phyloP scores from a whole-genome alignment of 148 eudicot genomes.

The Diospyros kaki region DNA sequence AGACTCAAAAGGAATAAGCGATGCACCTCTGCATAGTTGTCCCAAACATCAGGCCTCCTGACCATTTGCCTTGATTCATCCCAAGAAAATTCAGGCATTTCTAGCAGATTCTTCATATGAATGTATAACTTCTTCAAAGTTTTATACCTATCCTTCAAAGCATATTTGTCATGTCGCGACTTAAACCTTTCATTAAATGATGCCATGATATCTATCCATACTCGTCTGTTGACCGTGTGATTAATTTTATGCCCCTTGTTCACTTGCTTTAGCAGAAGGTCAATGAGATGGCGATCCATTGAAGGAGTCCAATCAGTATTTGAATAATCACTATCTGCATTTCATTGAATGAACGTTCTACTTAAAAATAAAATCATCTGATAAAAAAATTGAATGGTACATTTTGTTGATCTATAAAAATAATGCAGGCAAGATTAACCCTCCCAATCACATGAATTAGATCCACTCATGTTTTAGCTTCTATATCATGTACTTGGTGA shows the following conservation, averaged over 20 bases:
- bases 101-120: slow-evolving; percentile 11
- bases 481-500: background rate
- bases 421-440: background rate
- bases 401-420: background rate
- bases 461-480: background rate
- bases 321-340: slow-evolving; percentile 11
- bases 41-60: slow-evolving; percentile 2
- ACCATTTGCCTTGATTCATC: slow-evolving; percentile 15
- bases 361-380: background rate
- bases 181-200: slow-evolving; percentile 6
- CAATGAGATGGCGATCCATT: slow-evolving; percentile 17
- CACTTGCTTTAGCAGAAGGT: slow-evolving; percentile 16
- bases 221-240: background rate
- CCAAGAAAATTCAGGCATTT: slow-evolving; percentile 11
- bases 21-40: slow-evolving; percentile 11
- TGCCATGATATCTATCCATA: background rate
- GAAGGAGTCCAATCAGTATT: slow-evolving; percentile 14
- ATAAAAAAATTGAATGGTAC: background rate
- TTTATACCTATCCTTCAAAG: background rate
- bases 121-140: slow-evolving; percentile 14
- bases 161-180: slow-evolving; percentile 4
- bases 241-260: slow-evolving; percentile 4
- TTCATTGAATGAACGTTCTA: slow-evolving; percentile 2
- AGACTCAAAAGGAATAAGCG: background rate
- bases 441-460: slow-evolving; percentile 1